These are phyloP conservation scores for Gracilaria vermiculophylla DNA, from an alignment of 23 red algal genomes.

Conservation along the genomic window DNA sequence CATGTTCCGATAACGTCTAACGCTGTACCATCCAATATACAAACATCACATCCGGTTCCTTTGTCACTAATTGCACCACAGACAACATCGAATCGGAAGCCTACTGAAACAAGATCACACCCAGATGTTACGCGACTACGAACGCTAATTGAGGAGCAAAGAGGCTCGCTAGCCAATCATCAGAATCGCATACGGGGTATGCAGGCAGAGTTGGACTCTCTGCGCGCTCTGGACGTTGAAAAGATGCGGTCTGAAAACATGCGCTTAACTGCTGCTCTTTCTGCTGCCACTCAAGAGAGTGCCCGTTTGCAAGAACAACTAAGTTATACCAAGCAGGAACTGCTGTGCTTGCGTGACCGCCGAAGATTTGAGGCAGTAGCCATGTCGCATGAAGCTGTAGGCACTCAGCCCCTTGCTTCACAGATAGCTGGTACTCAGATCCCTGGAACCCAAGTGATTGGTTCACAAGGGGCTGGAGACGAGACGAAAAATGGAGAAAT, in stretches of 20 bases:
- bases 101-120: neutral
- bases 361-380: neutral
- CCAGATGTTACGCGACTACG: neutral
- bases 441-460: neutral
- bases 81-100: neutral
- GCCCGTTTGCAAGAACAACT: conserved; percentile 14
- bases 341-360: neutral
- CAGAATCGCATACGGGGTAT: conserved; percentile 4
- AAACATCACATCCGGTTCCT: neutral
- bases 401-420: neutral
- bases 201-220: conserved; percentile 5
- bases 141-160: neutral
- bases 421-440: neutral
- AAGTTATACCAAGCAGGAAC: neutral
- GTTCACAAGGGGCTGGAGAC: neutral
- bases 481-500: neutral
- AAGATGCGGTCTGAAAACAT: conserved; percentile 2
- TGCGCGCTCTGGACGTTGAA: conserved; percentile 21
- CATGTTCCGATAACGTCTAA: neutral
- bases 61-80: neutral
- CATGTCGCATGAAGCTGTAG: neutral
- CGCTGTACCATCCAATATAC: neutral
- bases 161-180: conserved; percentile 5
- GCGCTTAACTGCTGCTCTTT: neutral
- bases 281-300: neutral